These are phyloP conservation scores for Cladophialophora chaetospira DNA, from an alignment of 2,329 filamentous ascomycete genomes.

Conservation along the genomic window DNA sequence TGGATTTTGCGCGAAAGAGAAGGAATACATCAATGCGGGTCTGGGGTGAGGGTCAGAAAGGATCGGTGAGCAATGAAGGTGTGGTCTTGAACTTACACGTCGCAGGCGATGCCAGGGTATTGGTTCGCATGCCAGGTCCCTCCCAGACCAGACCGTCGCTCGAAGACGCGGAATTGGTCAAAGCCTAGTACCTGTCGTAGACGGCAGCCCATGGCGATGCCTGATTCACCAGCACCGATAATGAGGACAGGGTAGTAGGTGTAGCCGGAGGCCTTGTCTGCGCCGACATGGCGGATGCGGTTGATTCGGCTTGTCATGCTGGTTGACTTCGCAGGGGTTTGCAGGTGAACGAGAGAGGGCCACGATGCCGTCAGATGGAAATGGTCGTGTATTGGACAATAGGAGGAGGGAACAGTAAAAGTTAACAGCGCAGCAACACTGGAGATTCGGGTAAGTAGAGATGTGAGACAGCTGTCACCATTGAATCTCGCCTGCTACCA, in stretches of 20 bases:
- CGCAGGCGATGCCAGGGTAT: constrained; percentile 62
- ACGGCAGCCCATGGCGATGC: constrained; percentile 62
- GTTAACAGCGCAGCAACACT: no score
- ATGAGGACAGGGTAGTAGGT: constrained; percentile 56
- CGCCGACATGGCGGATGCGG: constrained; percentile 44
- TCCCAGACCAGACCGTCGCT: constrained; percentile 59
- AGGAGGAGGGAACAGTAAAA: no score
- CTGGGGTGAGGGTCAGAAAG: constrained; percentile 35
- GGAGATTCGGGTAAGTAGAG: no score
- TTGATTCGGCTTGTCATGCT: constrained; percentile 37
- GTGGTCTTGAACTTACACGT: constrained; percentile 45
- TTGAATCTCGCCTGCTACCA: no score
- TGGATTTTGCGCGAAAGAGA: constrained; percentile 57
- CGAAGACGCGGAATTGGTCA: constrained; percentile 63
- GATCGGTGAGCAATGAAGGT: background rate
- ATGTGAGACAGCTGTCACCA: no score
- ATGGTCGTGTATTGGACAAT: background rate
- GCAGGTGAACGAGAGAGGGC: background rate
- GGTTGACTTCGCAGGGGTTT: background rate
- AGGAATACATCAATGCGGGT: constrained; percentile 59
- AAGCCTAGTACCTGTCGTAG: constrained; percentile 60
- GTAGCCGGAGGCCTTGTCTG: constrained; percentile 42
- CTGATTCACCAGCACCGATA: constrained; percentile 64
- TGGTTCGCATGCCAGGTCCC: constrained; percentile 67
- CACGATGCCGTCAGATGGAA: background rate